Evolutionary conservation across 768 basidiomycete species (phyloP).

Genomic region (Tulasnella sp.): DNA sequence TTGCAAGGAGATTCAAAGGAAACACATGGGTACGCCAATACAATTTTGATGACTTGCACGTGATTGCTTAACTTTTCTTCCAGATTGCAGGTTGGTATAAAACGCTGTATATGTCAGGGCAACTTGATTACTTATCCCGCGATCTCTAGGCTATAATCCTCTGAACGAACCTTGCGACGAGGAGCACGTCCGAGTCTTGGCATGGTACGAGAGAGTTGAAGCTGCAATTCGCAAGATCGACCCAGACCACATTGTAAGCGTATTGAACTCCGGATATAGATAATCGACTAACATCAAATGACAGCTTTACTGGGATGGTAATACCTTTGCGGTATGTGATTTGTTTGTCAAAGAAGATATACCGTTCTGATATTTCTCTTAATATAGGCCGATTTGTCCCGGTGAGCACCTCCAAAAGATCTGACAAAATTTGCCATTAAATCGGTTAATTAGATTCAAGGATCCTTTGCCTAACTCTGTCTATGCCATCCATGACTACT

Average conservation of each 20-base stretch:
- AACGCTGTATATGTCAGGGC: too few species aligned
- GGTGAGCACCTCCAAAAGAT: constrained; percentile 18
- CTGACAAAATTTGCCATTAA: not conserved
- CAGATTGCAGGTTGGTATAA: constrained; percentile 44
- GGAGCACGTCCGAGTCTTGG: constrained; percentile 47
- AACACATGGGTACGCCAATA: constrained; percentile 33
- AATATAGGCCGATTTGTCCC: not conserved
- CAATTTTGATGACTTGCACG: not conserved
- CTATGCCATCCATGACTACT: constrained; percentile 29
- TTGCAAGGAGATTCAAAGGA: constrained; percentile 60
- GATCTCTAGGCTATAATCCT: constrained; percentile 48
- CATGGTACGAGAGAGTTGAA: constrained; percentile 57
- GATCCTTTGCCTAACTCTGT: constrained; percentile 26
- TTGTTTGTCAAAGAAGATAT: not conserved
- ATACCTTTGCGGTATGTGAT: constrained; percentile 48
- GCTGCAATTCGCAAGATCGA: constrained; percentile 59
- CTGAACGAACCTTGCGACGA: constrained; percentile 75
- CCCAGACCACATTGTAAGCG: constrained; percentile 38
- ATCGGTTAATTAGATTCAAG: constrained; percentile 7
- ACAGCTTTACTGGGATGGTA: constrained; percentile 63
- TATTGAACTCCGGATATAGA: not conserved
- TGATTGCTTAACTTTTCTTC: not conserved
- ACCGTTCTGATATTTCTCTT: constrained; percentile 5
- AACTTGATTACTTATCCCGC: not conserved
- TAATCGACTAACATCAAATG: not conserved